Evolutionary conservation across 1,284 basidiomycete species (phyloP), one percentile per base, ranked within the genome.

Genomic region (Neolentinus lepideus): DNA sequence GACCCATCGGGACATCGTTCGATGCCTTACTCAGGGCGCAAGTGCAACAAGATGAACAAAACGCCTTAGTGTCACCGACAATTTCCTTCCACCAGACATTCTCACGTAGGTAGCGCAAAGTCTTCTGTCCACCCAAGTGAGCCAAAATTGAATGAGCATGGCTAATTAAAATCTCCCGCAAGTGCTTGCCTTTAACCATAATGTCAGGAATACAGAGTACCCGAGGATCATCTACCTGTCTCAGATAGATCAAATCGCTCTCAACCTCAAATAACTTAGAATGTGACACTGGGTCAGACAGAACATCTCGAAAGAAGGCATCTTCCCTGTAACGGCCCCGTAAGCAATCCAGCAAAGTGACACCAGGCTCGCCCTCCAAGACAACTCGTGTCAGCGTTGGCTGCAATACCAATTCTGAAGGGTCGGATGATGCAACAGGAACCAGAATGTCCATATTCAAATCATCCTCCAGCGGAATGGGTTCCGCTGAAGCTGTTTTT

Each of bases 1-100:
- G 51, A 2, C 74, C 69, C 43, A 61, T 67, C 0, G 69, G 67
- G 38, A 62, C 61, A 38, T 70, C 67, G 43, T 65, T 71, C 4
- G 27, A 56, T 0, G 68, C 61, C 52, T 73, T 73, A 4, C 60
- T 67, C 0, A 21, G 35, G 11, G 59, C 53, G 48, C 73, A 75
- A 0, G 63, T 66, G 0, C 48, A 38, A 54, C 74, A 75, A 0
- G 62, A 50, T 0, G 58, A 35, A 47, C 68, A 71, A 54, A 57
- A 74, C 0, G 52, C 53, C 14, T 35, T 36, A 3, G 21, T 21
- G 16, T 62, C 60, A 10, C 22, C 22, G 1, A 36, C 48, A 53
- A 63, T 57, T 2, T n/a, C 19, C 36, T 53, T 11, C 64, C 65
- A 66, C 58, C 60, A 66, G 27, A 62, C 59, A 14, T 52, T 21